These are phyloP conservation scores for Rhizopus sp. DNA, from an alignment of 371 early-diverging fungal species.

Conservation along the genomic window DNA sequence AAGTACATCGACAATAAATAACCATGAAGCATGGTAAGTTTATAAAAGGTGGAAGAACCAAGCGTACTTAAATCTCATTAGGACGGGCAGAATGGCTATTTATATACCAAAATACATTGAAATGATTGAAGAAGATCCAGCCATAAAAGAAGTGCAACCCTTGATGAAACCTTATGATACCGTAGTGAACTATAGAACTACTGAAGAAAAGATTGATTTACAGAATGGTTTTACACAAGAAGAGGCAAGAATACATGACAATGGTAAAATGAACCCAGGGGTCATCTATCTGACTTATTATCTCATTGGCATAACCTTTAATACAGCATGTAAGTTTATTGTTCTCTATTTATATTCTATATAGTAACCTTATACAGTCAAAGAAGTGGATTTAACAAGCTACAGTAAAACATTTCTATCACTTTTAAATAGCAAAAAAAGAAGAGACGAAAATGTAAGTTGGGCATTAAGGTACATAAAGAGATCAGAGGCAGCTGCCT, in stretches of 20 bases:
- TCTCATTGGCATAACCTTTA: conserved; percentile 28
- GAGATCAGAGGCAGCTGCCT: conserved; percentile 13
- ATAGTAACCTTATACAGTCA: background rate
- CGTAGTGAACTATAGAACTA: conserved; percentile 16
- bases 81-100: conserved; percentile 37
- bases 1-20: conserved; percentile 23
- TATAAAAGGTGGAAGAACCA: background rate
- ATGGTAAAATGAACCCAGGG: conserved; percentile 28
- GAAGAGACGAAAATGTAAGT: conserved; percentile 26
- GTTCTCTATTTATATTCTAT: background rate
- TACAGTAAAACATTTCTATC: conserved; percentile 13
- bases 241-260: conserved; percentile 4
- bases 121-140: conserved; percentile 21
- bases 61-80: conserved; percentile 3
- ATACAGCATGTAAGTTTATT: conserved; percentile 12
- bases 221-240: conserved; percentile 11
- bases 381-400: conserved; percentile 18
- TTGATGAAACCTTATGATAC: conserved; percentile 12
- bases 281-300: conserved; percentile 25
- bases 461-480: conserved; percentile 18
- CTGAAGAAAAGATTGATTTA: conserved; percentile 23
- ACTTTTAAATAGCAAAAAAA: conserved; percentile 21
- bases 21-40: conserved; percentile 43
- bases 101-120: conserved; percentile 31
- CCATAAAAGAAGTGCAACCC: conserved; percentile 27